These are phyloP conservation scores for Pyrenochaeta sp. DNA, from an alignment of 2,329 filamentous ascomycete species.

Conservation along the genomic window DNA sequence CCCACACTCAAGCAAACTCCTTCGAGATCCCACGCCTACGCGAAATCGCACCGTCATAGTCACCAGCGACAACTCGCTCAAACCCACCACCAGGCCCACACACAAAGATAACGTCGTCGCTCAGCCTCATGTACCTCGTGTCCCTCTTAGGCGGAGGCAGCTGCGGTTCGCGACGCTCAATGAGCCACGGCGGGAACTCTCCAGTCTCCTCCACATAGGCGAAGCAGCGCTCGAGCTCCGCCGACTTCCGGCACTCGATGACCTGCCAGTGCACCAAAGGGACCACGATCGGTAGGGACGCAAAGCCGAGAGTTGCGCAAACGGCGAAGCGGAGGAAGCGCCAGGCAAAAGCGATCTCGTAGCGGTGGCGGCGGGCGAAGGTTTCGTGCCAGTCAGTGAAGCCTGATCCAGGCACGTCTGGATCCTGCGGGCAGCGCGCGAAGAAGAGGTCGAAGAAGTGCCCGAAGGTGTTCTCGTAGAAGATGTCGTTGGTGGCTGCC, in stretches of 20 bases:
- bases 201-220: constrained; percentile 4
- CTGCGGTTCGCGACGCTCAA: constrained; percentile 1
- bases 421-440: constrained; percentile 4
- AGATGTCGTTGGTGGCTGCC: constrained; percentile 15
- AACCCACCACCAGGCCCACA: constrained; percentile 13
- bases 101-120: constrained; percentile 13
- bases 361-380: constrained; percentile 2
- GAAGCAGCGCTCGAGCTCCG: constrained; percentile 1
- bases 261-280: constrained; percentile 2
- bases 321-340: background rate
- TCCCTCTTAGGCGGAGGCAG: constrained; percentile 6
- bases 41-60: constrained; percentile 9
- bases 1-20: constrained; percentile 13
- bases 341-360: constrained; percentile 6
- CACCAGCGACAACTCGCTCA: constrained; percentile 12
- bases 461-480: constrained; percentile 16
- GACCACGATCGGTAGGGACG: background rate
- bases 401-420: constrained; percentile 14
- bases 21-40: constrained; percentile 8
- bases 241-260: background rate
- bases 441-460: constrained; percentile 13
- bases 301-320: constrained; percentile 2
- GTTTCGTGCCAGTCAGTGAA: constrained; percentile 18
- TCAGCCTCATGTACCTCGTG: constrained; percentile 14
- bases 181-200: constrained; percentile 5